Evolutionary conservation across 768 basidiomycete species (phyloP).

Genomic region (Leccinum boreale): DNA sequence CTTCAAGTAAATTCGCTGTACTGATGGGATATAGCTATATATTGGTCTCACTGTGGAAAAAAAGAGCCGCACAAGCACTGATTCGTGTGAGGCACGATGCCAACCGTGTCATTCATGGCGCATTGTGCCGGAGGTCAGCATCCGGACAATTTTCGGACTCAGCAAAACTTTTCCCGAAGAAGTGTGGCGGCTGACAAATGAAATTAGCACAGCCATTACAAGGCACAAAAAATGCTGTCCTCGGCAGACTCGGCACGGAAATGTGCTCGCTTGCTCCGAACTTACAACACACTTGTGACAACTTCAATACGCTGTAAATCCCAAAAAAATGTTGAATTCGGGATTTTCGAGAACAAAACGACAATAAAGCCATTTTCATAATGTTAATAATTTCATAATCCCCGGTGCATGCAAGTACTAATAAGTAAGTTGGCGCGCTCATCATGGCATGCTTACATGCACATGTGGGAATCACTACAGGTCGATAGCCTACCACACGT

Average conservation of each 20-base stretch:
- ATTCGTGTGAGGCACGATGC: neutral
- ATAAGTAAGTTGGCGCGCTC: too few species aligned
- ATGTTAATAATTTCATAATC: too few species aligned
- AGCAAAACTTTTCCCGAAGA: neutral
- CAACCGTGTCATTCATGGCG: neutral
- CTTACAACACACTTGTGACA: too few species aligned
- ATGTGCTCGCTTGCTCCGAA: neutral
- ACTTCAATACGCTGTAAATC: too few species aligned
- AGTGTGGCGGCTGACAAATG: neutral
- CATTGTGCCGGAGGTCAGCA: neutral
- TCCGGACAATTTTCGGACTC: neutral
- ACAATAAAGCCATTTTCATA: too few species aligned
- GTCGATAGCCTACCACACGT: neutral
- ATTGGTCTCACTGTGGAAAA: neutral
- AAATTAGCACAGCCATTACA: neutral
- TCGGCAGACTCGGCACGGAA: neutral
- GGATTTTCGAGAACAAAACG: too few species aligned
- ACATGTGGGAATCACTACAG: neutral
- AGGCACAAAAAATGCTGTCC: neutral
- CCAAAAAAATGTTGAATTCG: too few species aligned
- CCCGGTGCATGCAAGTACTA: too few species aligned
- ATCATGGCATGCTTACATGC: too few species aligned
- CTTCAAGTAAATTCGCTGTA: neutral
- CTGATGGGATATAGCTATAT: neutral
- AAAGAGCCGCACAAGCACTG: neutral